Conservation (phyloP, 2,329 filamentous ascomycete genomes). For the Onygenales sp. region DNA sequence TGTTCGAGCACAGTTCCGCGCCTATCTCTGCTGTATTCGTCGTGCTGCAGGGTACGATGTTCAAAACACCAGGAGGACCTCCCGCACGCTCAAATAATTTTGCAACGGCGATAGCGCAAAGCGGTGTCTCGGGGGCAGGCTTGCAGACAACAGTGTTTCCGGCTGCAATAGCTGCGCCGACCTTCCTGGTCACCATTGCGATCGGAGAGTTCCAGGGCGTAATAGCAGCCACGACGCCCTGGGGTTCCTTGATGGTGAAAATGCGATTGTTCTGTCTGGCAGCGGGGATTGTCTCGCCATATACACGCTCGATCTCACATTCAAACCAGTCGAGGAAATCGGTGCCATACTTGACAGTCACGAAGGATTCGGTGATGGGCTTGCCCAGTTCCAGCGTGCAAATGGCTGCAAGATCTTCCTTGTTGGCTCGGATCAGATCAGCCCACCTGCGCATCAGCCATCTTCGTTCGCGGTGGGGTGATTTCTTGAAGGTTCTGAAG, state of each 20-base stretch:
- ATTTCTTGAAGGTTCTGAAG: conserved; percentile 44
- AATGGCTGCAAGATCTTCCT: conserved; percentile 34
- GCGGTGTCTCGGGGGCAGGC: conserved; percentile 75
- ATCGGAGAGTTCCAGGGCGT: conserved; percentile 41
- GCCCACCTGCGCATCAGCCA: conserved; percentile 12
- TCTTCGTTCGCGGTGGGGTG: conserved; percentile 16
- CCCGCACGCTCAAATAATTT: conserved; percentile 11
- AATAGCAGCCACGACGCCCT: conserved; percentile 34
- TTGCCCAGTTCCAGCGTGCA: conserved; percentile 12
- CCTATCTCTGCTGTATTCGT: conserved; percentile 48
- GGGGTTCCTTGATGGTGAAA: conserved; percentile 5
- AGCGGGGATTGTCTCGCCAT: conserved; percentile 5
- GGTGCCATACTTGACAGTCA: conserved; percentile 8
- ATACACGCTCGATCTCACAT: conserved; percentile 3
- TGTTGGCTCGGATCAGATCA: conserved; percentile 12
- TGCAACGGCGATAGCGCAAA: conserved; percentile 58
- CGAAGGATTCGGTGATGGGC: conserved; percentile 10
- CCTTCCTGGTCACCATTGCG: conserved; percentile 13
- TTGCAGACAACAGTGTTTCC: conserved; percentile 12
- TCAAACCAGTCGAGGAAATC: conserved; percentile 8
- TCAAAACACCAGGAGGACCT: conserved; percentile 48
- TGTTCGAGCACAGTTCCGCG: conserved; percentile 17
- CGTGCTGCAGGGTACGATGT: conserved; percentile 60
- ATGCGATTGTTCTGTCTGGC: conserved; percentile 4
- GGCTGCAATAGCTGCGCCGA: conserved; percentile 19